Percentiles rank a stretch among this genome's conserved stretches.
These are phyloP conservation scores for Laetiporus sulphureus DNA, from an alignment of 1,284 basidiomycete species.

Conservation along the genomic window DNA sequence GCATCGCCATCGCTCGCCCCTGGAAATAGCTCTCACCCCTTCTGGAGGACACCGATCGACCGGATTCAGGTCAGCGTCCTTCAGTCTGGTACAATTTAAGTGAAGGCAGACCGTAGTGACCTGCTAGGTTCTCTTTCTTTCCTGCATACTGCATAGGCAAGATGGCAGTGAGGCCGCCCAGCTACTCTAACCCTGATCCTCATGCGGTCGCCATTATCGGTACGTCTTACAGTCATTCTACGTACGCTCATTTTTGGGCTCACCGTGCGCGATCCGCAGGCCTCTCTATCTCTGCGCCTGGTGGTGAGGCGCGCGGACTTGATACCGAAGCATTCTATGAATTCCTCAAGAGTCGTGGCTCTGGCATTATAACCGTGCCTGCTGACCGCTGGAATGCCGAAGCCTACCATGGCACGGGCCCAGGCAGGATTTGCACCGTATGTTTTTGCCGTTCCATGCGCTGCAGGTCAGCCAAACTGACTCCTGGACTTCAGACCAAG, in stretches of 20 bases:
- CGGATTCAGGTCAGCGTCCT: no score
- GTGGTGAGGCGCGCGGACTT: constrained; percentile 7
- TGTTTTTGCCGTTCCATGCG: neutral
- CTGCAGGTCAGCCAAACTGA: neutral
- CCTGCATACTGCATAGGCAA: no score
- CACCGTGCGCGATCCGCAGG: neutral
- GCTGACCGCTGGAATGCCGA: constrained; percentile 12
- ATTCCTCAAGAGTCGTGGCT: constrained; percentile 8
- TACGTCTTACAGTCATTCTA: neutral
- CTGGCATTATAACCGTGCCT: constrained; percentile 10
- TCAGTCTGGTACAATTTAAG: no score
- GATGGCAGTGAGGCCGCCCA: no score
- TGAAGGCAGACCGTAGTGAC: no score
- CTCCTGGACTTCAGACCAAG: constrained; percentile 14
- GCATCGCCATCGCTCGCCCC: no score
- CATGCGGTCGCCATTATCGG: constrained; percentile 8
- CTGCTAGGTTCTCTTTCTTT: no score
- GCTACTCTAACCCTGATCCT: constrained; percentile 7
- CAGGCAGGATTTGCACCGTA: constrained; percentile 9
- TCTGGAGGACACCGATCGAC: no score
- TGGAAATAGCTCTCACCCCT: no score
- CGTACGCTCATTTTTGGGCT: neutral
- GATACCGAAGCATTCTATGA: constrained; percentile 11
- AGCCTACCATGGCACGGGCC: constrained; percentile 8
- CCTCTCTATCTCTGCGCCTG: constrained; percentile 10